These are phyloP conservation scores for Sporothrix brunneoviolacea DNA, from an alignment of 2,329 filamentous ascomycete genomes.

Conservation along the genomic window DNA sequence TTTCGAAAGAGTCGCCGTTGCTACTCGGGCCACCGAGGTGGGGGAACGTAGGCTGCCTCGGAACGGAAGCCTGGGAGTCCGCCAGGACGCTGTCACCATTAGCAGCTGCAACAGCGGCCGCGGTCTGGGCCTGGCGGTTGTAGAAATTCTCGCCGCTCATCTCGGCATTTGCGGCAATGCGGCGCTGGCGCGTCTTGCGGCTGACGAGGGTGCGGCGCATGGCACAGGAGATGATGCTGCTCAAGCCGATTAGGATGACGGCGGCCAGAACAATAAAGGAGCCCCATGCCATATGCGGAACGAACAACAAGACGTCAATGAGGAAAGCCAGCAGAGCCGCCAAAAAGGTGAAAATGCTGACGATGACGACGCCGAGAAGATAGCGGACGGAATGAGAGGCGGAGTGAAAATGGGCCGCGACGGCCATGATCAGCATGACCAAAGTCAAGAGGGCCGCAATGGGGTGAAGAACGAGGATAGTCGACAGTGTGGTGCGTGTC, in stretches of 20 bases:
- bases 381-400: conserved; percentile 87
- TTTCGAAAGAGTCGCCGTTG: conserved; percentile 54
- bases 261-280: conserved; percentile 88
- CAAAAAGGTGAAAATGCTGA: conserved; percentile 78
- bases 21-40: conserved; percentile 50
- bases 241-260: conserved; percentile 75
- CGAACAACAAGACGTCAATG: conserved; percentile 88
- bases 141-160: conserved; percentile 97
- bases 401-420: conserved; percentile 76
- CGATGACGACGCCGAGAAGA: conserved; percentile 75
- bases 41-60: conserved; percentile 50
- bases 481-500: conserved; percentile 62
- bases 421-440: conserved; percentile 73
- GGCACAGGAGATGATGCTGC: conserved; percentile 81
- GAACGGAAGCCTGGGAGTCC: neutral
- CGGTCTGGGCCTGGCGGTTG: conserved; percentile 54
- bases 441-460: conserved; percentile 81
- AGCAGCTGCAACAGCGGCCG: conserved; percentile 32
- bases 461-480: conserved; percentile 87
- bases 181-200: conserved; percentile 85
- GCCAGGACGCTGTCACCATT: conserved; percentile 24
- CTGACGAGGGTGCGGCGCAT: conserved; percentile 91
- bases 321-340: conserved; percentile 77
- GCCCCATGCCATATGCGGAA: conserved; percentile 89
- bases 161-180: conserved; percentile 88